These are phyloP conservation scores for Hypericum androsaemum DNA, from an alignment of 345 rosid species.

Conservation along the genomic window DNA sequence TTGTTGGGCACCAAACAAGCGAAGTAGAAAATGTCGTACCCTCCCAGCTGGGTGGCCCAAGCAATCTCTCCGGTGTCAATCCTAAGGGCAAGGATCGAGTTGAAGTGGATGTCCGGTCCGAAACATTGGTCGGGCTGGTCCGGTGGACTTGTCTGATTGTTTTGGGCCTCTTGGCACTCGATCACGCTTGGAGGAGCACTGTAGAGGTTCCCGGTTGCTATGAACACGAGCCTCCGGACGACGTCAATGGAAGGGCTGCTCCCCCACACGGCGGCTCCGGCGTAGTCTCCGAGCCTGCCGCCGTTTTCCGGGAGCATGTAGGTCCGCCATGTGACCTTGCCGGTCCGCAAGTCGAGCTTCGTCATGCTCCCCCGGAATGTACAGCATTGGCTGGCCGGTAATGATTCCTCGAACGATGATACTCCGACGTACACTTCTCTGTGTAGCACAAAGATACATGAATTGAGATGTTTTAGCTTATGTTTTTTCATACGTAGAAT, in stretches of 20 bases:
- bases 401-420: conserved; percentile 28
- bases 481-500: too few species aligned
- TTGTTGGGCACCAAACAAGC: conserved; percentile 32
- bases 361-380: conserved; percentile 34
- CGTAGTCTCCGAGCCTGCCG: conserved; percentile 28
- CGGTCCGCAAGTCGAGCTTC: conserved; percentile 14
- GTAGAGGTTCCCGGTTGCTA: conserved; percentile 36
- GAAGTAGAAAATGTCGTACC: conserved; percentile 33
- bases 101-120: conserved; percentile 22
- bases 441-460: too few species aligned
- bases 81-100: conserved; percentile 27
- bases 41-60: conserved; percentile 36
- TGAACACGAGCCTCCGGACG: conserved; percentile 23
- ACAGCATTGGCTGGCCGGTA: conserved; percentile 26
- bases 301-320: conserved; percentile 38
- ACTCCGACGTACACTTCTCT: conserved; percentile 29
- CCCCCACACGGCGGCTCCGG: conserved; percentile 39
- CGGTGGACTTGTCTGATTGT: conserved; percentile 29
- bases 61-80: conserved; percentile 23
- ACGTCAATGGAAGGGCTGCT: conserved; percentile 41
- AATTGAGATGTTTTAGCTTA: too few species aligned
- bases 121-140: conserved; percentile 30
- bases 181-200: conserved; percentile 25
- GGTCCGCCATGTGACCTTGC: conserved; percentile 20
- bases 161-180: conserved; percentile 28